Base-by-base conservation (phyloP, 176 grass and related monocot genomes). In the Alopecurus myosuroides region DNA sequence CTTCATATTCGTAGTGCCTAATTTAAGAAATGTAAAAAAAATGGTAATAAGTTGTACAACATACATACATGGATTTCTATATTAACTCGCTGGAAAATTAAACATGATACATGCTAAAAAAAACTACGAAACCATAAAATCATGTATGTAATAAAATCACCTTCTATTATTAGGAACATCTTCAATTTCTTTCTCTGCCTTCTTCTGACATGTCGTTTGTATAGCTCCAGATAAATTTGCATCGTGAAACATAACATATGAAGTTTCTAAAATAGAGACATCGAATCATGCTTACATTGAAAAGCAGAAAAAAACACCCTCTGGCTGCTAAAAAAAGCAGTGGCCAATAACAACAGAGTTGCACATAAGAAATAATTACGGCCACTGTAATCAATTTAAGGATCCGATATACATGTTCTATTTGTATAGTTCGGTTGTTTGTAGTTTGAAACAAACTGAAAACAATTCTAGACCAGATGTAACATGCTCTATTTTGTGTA, bases 1-100 rank as follows among this genome's bases (percentile, higher is more conserved):
- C 86, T 88, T 92, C 88, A 77, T 94, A 93, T 80, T 93, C 95
- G 86, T 94, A 87, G 35, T 71, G 90, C 87, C 95, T 94, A 75
- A 63, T 65, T 80, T 12, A 64, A 73, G 7, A 18, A 87, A 81
- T 44, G 7, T 22, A 30, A 77, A 33, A 94, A 60, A 5, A 25
- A n/a, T 12, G 56, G 49, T 17, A 51, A 51, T 11, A 70, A 82
- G 15, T 46, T 53, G 3, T 74, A 22, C 13, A 11, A 18, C 31
- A 73, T 45, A 39, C 63, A 78, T 50, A 25, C 22, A 89, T 67
- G 45, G 41, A 74, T 26, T 66, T 28, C 25, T 28, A 65, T 10
- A 80, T 73, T 65, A 80, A 44, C 19, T 62, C 13, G 42, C 39
- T 72, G 39, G 50, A 62, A 78, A 72, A 25, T 22, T 23, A 18